Evolutionary conservation across 78 protist genomes (phyloP), one percentile per base, ranked within the genome.

Genomic region (Dictyostelium intermedium): DNA sequence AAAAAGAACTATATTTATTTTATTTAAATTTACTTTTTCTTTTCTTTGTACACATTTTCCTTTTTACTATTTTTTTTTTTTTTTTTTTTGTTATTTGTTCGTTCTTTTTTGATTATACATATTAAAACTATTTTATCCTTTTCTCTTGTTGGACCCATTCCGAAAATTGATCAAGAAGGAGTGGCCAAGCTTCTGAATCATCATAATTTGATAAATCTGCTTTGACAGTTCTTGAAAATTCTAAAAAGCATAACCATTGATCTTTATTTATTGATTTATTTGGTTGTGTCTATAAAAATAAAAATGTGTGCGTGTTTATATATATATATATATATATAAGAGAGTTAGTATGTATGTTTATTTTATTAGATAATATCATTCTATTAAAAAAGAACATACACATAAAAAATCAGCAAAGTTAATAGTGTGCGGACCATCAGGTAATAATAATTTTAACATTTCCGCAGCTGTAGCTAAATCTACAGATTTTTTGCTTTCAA

Each of bases 161-260:
- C 18, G 63, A 53, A 80, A 89, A 82, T 50, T 70, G 72, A 56
- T 86, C 92, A 11, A 86, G 23, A 8, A 86, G 32, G 20, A 86
- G 41, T 37, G 92, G 92, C 92, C 92, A 89, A 18, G 93, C 93
- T 23, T 89, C 93, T 10, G 30, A 41, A 69, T 66, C 70, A 69
- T 89, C 86, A 47, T 80, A 89, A 34, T 89, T 89, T 78, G 93
- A 89, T 45, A 89, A 47, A 70, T 89, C 93, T n/a, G 37, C 30
- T 80, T 89, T 89, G 6, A 89, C 86, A 20, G 93, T 89, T 47
- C 83, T 89, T 89, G 93, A 89, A 35, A 89, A 89, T 50, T 89
- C 93, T 81, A 89, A 89, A 81, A 89, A 89, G 43, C 93, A 89
- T 13, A 89, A 7, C 93, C 87, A 89, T 80, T 80, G 93, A 80